phyloP scores from a whole-genome alignment of 805 yeast genomes.

The Peterozyma toletana region DNA sequence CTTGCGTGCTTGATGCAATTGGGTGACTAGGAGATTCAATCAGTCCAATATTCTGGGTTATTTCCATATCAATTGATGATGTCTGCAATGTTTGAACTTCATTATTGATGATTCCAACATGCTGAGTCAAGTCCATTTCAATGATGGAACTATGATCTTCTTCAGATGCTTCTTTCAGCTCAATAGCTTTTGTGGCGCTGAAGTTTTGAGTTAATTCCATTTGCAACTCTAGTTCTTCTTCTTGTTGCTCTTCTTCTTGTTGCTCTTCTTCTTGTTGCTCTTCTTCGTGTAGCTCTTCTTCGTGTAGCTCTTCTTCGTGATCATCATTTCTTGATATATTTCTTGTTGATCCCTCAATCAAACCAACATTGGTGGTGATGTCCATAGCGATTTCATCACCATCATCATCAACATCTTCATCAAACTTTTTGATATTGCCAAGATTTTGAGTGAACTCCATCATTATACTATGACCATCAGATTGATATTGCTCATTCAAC shows the following conservation, averaged over 20 bases:
- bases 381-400: constrained; percentile 11
- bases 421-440: neutral
- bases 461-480: too few relatives aligned
- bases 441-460: too few relatives aligned
- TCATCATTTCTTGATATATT: neutral
- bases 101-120: neutral
- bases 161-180: constrained; percentile 12
- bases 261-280: neutral
- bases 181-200: neutral
- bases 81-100: neutral
- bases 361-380: constrained; percentile 9
- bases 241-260: neutral
- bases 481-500: too few relatives aligned
- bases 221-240: neutral
- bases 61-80: neutral
- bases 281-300: too few relatives aligned
- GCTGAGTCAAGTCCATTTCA: constrained; percentile 24
- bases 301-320: neutral
- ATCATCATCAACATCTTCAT: constrained; percentile 1
- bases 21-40: neutral
- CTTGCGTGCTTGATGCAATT: neutral
- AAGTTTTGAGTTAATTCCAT: neutral
- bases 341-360: neutral
- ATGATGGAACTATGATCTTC: constrained; percentile 4
- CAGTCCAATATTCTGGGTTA: neutral